phyloP scores from a whole-genome alignment of 1,284 basidiomycete genomes.

The Ustilago curta region DNA sequence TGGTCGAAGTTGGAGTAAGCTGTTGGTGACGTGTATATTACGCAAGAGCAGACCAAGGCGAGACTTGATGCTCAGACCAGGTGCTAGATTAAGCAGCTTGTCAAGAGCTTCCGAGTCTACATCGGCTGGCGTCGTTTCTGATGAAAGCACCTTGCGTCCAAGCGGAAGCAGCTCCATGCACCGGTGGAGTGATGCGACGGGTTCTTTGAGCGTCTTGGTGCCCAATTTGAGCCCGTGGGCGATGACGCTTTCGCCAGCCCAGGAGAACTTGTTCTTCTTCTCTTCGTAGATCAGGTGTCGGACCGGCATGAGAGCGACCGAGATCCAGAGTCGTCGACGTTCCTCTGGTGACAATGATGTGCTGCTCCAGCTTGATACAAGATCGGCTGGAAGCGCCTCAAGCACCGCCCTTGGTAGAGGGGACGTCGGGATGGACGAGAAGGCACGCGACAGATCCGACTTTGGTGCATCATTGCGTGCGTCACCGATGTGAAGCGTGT shows the following conservation, averaged over 20 bases:
- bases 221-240: conserved; percentile 65
- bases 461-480: conserved; percentile 5
- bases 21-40: conserved; percentile 34
- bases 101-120: conserved; percentile 20
- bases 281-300: conserved; percentile 45
- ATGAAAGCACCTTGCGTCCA: conserved; percentile 29
- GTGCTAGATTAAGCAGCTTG: conserved; percentile 25
- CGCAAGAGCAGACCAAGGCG: conserved; percentile 53
- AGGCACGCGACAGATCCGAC: conserved; percentile 29
- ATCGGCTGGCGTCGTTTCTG: conserved; percentile 3
- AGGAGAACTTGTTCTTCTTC: conserved; percentile 57
- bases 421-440: conserved; percentile 24
- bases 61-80: conserved; percentile 31
- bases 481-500: conserved; percentile 31
- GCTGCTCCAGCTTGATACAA: conserved; percentile 35
- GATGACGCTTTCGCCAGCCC: conserved; percentile 60
- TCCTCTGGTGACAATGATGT: conserved; percentile 31
- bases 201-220: conserved; percentile 58
- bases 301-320: conserved; percentile 50
- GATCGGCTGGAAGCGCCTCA: conserved; percentile 26
- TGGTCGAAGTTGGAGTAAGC: conserved; percentile 35
- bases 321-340: conserved; percentile 53
- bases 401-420: conserved; percentile 31
- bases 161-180: conserved; percentile 35
- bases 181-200: conserved; percentile 36